Evolutionary conservation across 2,329 filamentous ascomycete species (phyloP), one percentile per base, ranked within the genome.

Genomic region (Microsporum ferrugineum): DNA sequence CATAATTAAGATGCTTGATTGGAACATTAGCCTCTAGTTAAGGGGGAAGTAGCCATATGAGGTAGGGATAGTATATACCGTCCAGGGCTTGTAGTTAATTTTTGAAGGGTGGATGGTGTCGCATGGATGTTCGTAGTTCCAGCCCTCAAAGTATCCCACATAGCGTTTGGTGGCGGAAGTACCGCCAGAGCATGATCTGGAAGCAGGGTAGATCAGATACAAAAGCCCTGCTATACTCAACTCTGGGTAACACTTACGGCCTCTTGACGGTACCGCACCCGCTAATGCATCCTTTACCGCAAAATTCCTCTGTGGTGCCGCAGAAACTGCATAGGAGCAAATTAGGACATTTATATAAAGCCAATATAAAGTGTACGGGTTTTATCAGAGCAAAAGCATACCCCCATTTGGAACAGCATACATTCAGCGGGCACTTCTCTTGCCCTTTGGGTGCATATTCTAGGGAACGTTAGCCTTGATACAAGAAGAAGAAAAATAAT

Each of bases 111-210:
- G 60, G 39, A 62, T 29, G 7, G 38, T 43, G 27, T 62, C 60
- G 17, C 57, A 62, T 7, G 38, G 27, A 38, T 56, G 60, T 38
- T 62, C 38, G n/a, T 57, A 47, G 1, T 65, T 61, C 72, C 71
- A 75, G 5, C 61, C 45, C 61, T 75, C 70, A 61, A 74, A 76
- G 60, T 75, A 76, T 1, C 73, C 73, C 17, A 75, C 68, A 3
- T 63, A 64, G 27, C 63, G 62, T 41, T 61, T 59, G 47, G 10
- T 53, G 1, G 53, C 62, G 43, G 59, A 58, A 43, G 29, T 29
- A 12, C 57, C 60, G 7, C 57, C 60, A 5, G 57, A 59, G 17
- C 59, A 34, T 5, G n/a, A 58, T 2, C 2, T 43, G 3, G 5
- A 17, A 12, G 69, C 60, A 6, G 58, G 58, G 6, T 62, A 58